These are phyloP conservation scores for Trichophyton schoenleinii DNA, from an alignment of 2,329 filamentous ascomycete species.

Conservation along the genomic window DNA sequence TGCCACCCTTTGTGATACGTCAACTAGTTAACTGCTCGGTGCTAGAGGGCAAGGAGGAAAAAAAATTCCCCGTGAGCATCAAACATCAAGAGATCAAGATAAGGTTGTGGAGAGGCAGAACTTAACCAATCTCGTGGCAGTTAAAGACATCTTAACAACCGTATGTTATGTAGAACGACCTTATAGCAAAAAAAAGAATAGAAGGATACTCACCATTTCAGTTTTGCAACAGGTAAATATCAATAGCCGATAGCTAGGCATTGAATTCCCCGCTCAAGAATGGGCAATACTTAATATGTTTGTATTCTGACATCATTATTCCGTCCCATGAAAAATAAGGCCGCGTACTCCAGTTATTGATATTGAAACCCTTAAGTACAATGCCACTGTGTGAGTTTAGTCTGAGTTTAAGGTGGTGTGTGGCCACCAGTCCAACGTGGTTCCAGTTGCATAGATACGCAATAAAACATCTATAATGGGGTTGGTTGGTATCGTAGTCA, in stretches of 20 bases:
- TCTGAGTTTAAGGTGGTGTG: not conserved
- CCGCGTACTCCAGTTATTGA: not conserved
- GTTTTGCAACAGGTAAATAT: not conserved
- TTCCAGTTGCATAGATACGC: not conserved
- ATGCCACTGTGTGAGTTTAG: not conserved
- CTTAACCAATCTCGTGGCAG: not conserved
- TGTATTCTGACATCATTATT: not conserved
- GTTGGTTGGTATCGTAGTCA: not conserved
- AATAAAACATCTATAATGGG: not conserved
- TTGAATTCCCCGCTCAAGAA: not conserved
- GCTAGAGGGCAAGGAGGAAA: not conserved
- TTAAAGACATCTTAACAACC: not conserved
- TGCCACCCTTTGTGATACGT: not conserved
- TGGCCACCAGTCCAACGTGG: not conserved
- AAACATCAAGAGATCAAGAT: not conserved
- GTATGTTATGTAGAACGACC: not conserved
- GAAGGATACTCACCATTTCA: not conserved
- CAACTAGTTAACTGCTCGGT: not conserved
- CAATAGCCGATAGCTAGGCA: not conserved
- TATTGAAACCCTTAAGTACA: not conserved
- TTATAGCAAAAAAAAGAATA: not conserved
- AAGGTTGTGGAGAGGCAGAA: not conserved
- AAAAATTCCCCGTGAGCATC: not conserved
- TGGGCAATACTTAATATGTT: not conserved
- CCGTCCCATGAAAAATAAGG: not conserved